These are phyloP conservation scores for Annulohypoxylon truncatum DNA, from an alignment of 2,329 filamentous ascomycete genomes.

Conservation along the genomic window DNA sequence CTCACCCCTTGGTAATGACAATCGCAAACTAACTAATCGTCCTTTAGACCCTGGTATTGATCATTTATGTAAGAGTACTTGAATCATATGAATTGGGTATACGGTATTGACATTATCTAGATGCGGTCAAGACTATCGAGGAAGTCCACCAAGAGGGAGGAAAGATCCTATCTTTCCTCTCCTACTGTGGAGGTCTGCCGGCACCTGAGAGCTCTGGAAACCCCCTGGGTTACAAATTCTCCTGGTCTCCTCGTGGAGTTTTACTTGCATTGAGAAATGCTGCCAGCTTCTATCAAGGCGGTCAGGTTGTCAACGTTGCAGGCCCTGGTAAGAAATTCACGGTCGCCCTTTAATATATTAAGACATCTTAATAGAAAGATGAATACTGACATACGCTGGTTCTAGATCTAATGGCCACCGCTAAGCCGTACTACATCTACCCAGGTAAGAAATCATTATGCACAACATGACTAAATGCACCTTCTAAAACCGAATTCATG, in stretches of 20 bases:
- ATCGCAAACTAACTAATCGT: background rate
- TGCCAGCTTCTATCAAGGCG: slow-evolving; percentile 84
- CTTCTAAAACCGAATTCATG: too few relatives aligned
- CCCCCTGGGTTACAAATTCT: slow-evolving; percentile 94
- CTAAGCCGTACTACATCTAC: slow-evolving; percentile 92
- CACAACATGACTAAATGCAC: too few relatives aligned
- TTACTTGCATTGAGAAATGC: slow-evolving; percentile 86
- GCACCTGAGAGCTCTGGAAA: slow-evolving; percentile 80
- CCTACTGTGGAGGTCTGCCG: slow-evolving; percentile 81
- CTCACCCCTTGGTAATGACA: background rate
- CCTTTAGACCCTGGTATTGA: slow-evolving; percentile 68
- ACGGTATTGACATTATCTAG: slow-evolving; percentile 36
- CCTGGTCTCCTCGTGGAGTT: slow-evolving; percentile 82
- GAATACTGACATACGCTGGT: background rate
- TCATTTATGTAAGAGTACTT: slow-evolving; percentile 57
- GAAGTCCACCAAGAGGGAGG: slow-evolving; percentile 89
- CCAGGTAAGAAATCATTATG: slow-evolving; percentile 63
- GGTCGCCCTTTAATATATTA: background rate
- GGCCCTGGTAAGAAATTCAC: slow-evolving; percentile 47
- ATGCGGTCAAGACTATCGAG: slow-evolving; percentile 89
- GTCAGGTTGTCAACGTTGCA: slow-evolving; percentile 75
- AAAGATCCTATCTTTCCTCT: slow-evolving; percentile 84
- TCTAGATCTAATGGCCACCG: slow-evolving; percentile 80
- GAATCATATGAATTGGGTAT: background rate
- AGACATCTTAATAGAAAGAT: background rate